Conservation (phyloP, 2,329 filamentous ascomycete genomes). For the Dactylonectria macrodidyma region DNA sequence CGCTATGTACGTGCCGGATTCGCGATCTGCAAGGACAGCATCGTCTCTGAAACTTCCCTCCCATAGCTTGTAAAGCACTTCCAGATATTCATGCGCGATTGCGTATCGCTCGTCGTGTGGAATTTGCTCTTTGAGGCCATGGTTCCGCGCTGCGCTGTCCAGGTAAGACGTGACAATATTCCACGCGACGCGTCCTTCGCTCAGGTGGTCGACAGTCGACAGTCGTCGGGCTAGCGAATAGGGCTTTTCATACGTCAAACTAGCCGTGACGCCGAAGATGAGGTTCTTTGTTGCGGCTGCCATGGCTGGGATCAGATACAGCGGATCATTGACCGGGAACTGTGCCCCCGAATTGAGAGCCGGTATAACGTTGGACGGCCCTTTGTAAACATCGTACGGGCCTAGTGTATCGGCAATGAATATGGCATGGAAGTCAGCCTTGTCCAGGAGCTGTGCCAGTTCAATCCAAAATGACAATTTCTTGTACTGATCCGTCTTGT, state of each 20-base stretch:
- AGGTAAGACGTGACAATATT: slow-evolving; percentile 65
- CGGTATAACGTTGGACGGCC: slow-evolving; percentile 28
- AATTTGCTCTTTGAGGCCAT: slow-evolving; percentile 53
- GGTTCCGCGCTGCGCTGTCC: slow-evolving; percentile 23
- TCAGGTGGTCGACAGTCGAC: slow-evolving; percentile 54
- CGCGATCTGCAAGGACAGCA: slow-evolving; percentile 25
- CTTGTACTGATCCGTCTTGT: slow-evolving; percentile 40
- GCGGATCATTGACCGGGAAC: slow-evolving; percentile 59
- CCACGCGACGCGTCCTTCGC: slow-evolving; percentile 57
- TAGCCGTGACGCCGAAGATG: slow-evolving; percentile 54
- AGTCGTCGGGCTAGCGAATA: slow-evolving; percentile 54
- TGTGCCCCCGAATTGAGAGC: slow-evolving; percentile 56
- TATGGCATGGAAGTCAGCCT: slow-evolving; percentile 64
- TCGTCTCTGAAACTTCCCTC: slow-evolving; percentile 32
- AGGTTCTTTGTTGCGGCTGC: slow-evolving; percentile 62
- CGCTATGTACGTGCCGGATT: slow-evolving; percentile 49
- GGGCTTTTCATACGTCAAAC: slow-evolving; percentile 54
- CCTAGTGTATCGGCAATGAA: slow-evolving; percentile 66
- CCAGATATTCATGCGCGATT: slow-evolving; percentile 32
- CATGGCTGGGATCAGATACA: slow-evolving; percentile 58
- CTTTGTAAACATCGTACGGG: slow-evolving; percentile 53
- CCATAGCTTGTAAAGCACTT: slow-evolving; percentile 32
- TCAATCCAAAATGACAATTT: slow-evolving; percentile 59
- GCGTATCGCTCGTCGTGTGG: slow-evolving; percentile 44
- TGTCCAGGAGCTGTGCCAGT: slow-evolving; percentile 61